Evolutionary conservation across 2,329 filamentous ascomycete genomes (phyloP).

Genomic region (Aspergillus sp.): DNA sequence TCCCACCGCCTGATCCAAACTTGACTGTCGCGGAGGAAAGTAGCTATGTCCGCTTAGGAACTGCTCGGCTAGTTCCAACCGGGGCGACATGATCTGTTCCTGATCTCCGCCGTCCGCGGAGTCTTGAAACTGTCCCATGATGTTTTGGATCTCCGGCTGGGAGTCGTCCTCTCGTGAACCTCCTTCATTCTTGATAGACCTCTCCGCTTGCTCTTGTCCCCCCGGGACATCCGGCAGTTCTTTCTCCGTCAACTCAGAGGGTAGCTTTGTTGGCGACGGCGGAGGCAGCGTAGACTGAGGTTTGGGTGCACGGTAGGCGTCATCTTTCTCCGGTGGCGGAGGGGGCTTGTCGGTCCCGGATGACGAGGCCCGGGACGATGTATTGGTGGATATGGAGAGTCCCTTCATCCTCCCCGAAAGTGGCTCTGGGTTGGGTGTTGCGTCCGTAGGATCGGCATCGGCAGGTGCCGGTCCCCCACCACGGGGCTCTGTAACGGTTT

Average conservation of each 20-base stretch:
- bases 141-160: constrained; percentile 86
- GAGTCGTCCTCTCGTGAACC: constrained; percentile 65
- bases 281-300: constrained; percentile 32
- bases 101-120: constrained; percentile 68
- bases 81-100: constrained; percentile 89
- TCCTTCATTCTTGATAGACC: constrained; percentile 57
- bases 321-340: constrained; percentile 52
- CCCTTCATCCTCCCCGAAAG: constrained; percentile 30
- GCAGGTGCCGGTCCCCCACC: constrained; percentile 6
- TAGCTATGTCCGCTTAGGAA: constrained; percentile 65
- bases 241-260: constrained; percentile 38
- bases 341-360: constrained; percentile 37
- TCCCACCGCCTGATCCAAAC: constrained; percentile 68
- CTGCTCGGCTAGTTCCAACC: constrained; percentile 78
- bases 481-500: neutral
- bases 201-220: constrained; percentile 38
- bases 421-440: constrained; percentile 18
- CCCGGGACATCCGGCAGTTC: constrained; percentile 39
- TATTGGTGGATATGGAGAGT: constrained; percentile 31
- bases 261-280: constrained; percentile 40
- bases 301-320: constrained; percentile 51
- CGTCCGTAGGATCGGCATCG: constrained; percentile 9
- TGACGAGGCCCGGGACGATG: constrained; percentile 16
- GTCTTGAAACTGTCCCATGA: constrained; percentile 94
- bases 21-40: constrained; percentile 82